Percentiles rank a stretch among this genome's conserved stretches.
Conservation (phyloP, 345 rosid genomes). For the Combretum micranthum region DNA sequence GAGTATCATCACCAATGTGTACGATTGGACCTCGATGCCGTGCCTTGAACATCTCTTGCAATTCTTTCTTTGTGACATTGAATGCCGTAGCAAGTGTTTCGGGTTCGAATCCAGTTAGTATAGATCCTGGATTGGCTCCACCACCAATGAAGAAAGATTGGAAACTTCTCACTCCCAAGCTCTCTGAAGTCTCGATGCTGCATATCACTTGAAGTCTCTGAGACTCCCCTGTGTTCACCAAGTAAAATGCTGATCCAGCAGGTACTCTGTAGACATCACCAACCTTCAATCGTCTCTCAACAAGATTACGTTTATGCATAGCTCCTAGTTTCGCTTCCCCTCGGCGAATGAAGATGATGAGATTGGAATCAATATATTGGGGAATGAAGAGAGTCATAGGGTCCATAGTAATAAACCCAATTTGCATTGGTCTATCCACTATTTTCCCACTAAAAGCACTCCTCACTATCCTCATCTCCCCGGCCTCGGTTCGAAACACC, state of each 20-base stretch:
- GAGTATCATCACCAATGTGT: conserved; percentile 28
- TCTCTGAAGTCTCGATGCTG: conserved; percentile 69
- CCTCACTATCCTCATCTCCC: conserved; percentile 55
- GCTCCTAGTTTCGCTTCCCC: conserved; percentile 81
- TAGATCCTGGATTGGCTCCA: conserved; percentile 49
- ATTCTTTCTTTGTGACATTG: conserved; percentile 45
- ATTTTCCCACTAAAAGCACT: conserved; percentile 35
- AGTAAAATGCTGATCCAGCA: conserved; percentile 76
- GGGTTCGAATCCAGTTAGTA: conserved; percentile 56
- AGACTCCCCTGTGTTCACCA: conserved; percentile 48
- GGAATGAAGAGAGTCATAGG: conserved; percentile 73
- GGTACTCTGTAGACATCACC: conserved; percentile 65
- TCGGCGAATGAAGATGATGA: conserved; percentile 62
- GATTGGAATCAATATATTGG: conserved; percentile 67
- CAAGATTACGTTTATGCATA: conserved; percentile 42
- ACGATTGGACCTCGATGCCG: conserved; percentile 58
- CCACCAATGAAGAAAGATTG: conserved; percentile 90
- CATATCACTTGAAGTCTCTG: conserved; percentile 66
- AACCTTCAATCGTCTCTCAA: conserved; percentile 39
- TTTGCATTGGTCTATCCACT: conserved; percentile 51
- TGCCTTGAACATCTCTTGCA: conserved; percentile 30
- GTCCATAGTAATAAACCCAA: conserved; percentile 85
- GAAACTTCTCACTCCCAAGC: conserved; percentile 44
- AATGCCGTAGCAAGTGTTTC: conserved; percentile 64
- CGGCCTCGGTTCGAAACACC: conserved; percentile 71